A percentile compares a stretch with the other conserved stretches of the same genome.
phyloP scores from a whole-genome alignment of 345 rosid species.

The Brassica cretica region DNA sequence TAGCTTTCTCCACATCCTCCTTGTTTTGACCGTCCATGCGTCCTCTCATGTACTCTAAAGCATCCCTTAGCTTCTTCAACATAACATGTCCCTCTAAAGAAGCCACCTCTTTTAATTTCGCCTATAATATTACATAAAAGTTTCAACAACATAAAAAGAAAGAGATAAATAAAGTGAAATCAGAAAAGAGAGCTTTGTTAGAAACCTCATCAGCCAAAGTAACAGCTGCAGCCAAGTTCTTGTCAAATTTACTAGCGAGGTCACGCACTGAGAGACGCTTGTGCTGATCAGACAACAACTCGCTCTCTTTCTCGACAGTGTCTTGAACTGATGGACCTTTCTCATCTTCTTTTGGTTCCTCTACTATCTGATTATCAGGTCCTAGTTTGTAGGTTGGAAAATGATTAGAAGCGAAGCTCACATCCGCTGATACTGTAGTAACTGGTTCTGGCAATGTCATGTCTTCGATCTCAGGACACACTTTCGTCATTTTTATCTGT shows the following conservation, averaged over 20 bases:
- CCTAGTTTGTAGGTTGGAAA: conserved; percentile 92
- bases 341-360: conserved; percentile 74
- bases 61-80: conserved; percentile 98
- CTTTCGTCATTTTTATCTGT: conserved; percentile 38
- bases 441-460: conserved; percentile 31
- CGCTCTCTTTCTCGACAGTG: conserved; percentile 74
- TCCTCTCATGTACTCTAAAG: conserved; percentile 89
- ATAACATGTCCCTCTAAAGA: conserved; percentile 98
- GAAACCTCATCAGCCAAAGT: conserved; percentile 82
- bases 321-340: conserved; percentile 80
- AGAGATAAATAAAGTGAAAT: background rate
- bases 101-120: conserved; percentile 84
- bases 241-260: conserved; percentile 94
- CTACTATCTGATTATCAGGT: conserved; percentile 86
- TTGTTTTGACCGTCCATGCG: conserved; percentile 81
- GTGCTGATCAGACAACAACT: conserved; percentile 76
- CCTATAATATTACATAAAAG: conserved; percentile 41
- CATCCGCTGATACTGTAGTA: conserved; percentile 84
- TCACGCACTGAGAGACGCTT: conserved; percentile 97
- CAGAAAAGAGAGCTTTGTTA: background rate
- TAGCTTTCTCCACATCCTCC: conserved; percentile 94
- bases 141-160: background rate
- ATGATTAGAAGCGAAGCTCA: conserved; percentile 68
- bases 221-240: conserved; percentile 82
- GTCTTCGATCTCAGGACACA: conserved; percentile 40